Evolutionary conservation across 371 early-diverging fungal species (phyloP), one percentile per base, ranked within the genome.

Genomic region (Mortierella sp.): DNA sequence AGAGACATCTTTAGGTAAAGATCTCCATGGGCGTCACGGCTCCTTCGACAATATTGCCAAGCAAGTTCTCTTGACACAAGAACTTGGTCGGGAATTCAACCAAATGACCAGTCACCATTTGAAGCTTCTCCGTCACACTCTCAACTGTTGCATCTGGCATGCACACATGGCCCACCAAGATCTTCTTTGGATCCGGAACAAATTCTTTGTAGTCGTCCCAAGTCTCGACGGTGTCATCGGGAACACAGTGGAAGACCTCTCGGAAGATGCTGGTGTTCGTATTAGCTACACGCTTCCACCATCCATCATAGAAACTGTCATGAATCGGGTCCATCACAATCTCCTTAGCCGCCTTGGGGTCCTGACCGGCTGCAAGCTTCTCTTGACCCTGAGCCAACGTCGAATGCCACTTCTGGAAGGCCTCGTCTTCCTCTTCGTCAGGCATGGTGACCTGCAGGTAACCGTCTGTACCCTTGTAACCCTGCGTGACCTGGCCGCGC

Each of bases 241-340:
- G 97, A 0, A 96, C 90, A 72, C 93, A 93, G 25, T 86, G 89
- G 83, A 97, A 97, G 7, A 95, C 86, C 6, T 91, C 86, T 21
- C 96, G 85, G 80, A 90, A 95, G n/a, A 90, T 82, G 21, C 67
- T 56, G 12, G 93, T 93, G 79, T 96, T 97, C 15, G 60, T 74
- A 11, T 82, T 77, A 1, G 96, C 93, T 0, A 89, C 90, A 3
- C 70, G 79, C 19, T 73, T 70, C 96, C 96, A 96, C 61, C 88
- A 74, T 1, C 85, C 50, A 19, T 85, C 72, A 62, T 89, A 91
- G 52, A 91, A 90, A 43, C 72, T 83, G 55, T 91, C 89, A 0
- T 89, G 84, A 9, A 95, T 66, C 6, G 97, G 96, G 66, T 96
- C 96, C 64, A 87, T 83, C 1, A 93, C 88, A 14, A 84, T 76